Percentiles rank a stretch among this genome's conserved stretches.
phyloP scores from a whole-genome alignment of 2,329 filamentous ascomycete species.

The Talaromyces pinophilus region DNA sequence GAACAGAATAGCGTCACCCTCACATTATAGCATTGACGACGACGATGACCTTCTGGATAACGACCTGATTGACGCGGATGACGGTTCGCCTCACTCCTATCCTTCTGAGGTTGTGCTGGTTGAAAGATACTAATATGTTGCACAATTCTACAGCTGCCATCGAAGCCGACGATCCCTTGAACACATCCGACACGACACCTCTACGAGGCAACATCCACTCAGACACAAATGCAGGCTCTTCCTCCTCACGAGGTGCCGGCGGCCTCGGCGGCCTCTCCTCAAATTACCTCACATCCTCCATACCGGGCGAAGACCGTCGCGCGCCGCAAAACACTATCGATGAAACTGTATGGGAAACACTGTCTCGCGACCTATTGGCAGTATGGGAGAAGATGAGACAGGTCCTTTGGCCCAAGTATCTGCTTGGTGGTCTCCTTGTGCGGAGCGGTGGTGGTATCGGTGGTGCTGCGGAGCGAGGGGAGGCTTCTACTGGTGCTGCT shows the following conservation, averaged over 20 bases:
- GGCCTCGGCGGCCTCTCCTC: constrained; percentile 58
- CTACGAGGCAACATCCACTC: constrained; percentile 81
- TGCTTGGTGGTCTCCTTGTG: constrained; percentile 69
- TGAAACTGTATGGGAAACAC: constrained; percentile 95
- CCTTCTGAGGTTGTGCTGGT: neutral
- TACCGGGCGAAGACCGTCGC: constrained; percentile 88
- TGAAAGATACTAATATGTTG: neutral
- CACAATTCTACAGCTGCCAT: constrained; percentile 59
- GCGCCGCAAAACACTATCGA: constrained; percentile 93
- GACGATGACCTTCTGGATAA: constrained; percentile 65
- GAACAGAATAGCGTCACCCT: constrained; percentile 21
- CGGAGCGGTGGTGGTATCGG: constrained; percentile 56
- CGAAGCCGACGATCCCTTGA: constrained; percentile 86
- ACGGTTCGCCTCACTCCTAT: constrained; percentile 55
- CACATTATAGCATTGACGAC: constrained; percentile 57
- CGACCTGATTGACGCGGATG: constrained; percentile 76
- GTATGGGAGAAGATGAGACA: constrained; percentile 99
- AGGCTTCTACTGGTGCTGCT: constrained; percentile 39
- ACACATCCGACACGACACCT: constrained; percentile 71
- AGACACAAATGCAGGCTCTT: constrained; percentile 37
- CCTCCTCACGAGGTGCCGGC: constrained; percentile 43
- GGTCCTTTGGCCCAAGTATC: constrained; percentile 92
- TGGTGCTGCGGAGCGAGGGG: constrained; percentile 59
- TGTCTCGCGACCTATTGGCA: constrained; percentile 84
- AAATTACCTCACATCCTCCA: constrained; percentile 81